Base-by-base conservation (phyloP, 257 asterid species). In the Nicotiana otophora region DNA sequence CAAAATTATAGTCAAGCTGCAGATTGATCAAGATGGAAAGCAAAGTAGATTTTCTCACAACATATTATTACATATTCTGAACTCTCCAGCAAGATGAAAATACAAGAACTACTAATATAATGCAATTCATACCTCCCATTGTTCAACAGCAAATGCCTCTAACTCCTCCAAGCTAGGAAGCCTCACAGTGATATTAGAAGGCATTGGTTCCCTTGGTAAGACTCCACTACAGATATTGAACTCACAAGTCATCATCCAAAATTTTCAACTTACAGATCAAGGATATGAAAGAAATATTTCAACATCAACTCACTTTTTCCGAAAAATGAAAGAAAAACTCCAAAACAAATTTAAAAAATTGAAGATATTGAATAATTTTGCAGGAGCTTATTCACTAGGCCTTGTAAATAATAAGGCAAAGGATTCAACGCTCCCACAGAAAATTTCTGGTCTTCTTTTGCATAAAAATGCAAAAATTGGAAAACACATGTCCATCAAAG, bases 131-230 rank as follows among this genome's bases (percentile, higher is more conserved):
- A 96, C 99, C 98, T 96, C 99, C 99, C 99, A 96, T 77, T 96
- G 98, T 62, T 88, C 87, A 85, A 82, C 86, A 61, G 99, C 99
- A 88, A 91, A 96, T 68, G 92, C 92, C 89, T 94, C 97, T 85
- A 96, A 90, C 53, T 96, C 98, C 84, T 93, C 97, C 87, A 89
- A 83, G 89, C 90, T 93, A 72, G 98, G 98, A 84, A 96, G 94
- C 92, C 99, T 90, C 88, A 88, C 93, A 7, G 97, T 90, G 84
- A 91, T 80, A 85, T 89, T 94, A 75, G 93, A 88, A 84, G 98
- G 93, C 98, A 96, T 90, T 19, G 98, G 92, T 88, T 92, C 97
- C 90, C 99, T 94, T 58, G 99, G 98, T 89, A 95, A 90, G 85
- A 91, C 87, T 87, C 99, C 99, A 81, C 99, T 96, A 87, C 82